Percentiles rank a stretch among this genome's conserved stretches.
Evolutionary conservation across 2,329 filamentous ascomycete genomes (phyloP).

Genomic region (Nothomitra cinnamomea): DNA sequence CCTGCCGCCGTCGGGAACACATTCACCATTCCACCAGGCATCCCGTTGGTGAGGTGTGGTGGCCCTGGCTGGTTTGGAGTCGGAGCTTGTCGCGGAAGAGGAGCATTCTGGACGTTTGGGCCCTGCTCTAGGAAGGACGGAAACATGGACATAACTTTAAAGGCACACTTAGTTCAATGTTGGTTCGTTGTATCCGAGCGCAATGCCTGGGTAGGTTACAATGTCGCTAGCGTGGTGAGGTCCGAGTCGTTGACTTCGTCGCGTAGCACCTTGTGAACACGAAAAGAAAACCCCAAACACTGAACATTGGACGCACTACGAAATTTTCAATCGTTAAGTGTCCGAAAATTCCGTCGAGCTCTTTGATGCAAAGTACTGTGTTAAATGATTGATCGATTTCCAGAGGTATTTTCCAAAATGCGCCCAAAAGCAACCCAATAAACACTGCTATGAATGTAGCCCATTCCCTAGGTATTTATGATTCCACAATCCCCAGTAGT

Average conservation of each 20-base stretch:
- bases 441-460: neutral
- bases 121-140: constrained; percentile 2
- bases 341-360: too few species aligned
- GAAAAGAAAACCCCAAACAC: too few species aligned
- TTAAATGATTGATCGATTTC: neutral
- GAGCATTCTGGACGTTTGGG: neutral
- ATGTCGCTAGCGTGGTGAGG: too few species aligned
- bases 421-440: neutral
- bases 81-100: constrained; percentile 3
- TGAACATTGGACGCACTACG: too few species aligned
- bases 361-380: too few species aligned
- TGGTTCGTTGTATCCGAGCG: neutral
- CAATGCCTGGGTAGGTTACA: too few species aligned
- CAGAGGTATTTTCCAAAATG: neutral
- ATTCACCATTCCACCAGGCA: constrained; percentile 20
- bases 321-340: too few species aligned
- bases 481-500: neutral
- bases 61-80: constrained; percentile 15
- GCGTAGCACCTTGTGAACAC: too few species aligned
- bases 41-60: constrained; percentile 12
- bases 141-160: neutral
- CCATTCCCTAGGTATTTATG: neutral
- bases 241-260: too few species aligned
- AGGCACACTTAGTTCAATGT: neutral
- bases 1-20: constrained; percentile 29